Evolutionary conservation across 768 basidiomycete genomes (phyloP).

Genomic region (Phanerodontia chrysosporium): DNA sequence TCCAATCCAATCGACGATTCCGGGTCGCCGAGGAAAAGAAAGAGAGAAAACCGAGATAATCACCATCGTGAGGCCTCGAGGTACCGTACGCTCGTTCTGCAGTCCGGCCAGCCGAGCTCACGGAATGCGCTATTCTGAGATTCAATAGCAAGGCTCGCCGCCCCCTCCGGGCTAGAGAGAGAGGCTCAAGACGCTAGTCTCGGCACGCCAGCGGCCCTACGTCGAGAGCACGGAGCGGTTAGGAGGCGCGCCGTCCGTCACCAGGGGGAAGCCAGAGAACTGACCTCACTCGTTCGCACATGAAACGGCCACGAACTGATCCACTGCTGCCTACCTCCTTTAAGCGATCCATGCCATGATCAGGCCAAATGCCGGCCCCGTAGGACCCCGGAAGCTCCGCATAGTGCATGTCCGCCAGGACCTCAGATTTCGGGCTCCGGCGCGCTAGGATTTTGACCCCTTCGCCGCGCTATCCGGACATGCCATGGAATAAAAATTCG

Average conservation of each 20-base stretch:
- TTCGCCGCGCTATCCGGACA: too few species aligned
- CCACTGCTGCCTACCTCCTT: constrained; percentile 8
- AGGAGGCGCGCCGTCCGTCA: constrained; percentile 8
- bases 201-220: not conserved
- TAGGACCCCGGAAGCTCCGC: too few species aligned
- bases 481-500: too few species aligned
- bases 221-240: too few species aligned
- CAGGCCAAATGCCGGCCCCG: constrained; percentile 10
- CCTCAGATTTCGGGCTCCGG: too few species aligned
- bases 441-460: too few species aligned
- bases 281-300: constrained; percentile 4
- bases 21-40: not conserved
- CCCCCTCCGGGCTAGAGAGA: not conserved
- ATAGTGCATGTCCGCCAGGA: too few species aligned
- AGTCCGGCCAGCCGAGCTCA: constrained; percentile 4
- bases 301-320: constrained; percentile 12
- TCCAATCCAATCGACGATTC: not conserved
- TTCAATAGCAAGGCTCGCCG: not conserved
- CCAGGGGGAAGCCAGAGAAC: constrained; percentile 9
- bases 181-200: not conserved
- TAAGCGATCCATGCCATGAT: constrained; percentile 11
- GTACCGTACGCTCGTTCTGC: not conserved
- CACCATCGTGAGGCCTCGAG: not conserved
- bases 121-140: not conserved
- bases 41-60: not conserved